Evolutionary conservation across 1,139 yeast genomes (phyloP), one percentile per base, ranked within the genome.

Genomic region (Blastobotrys petasosporus): DNA sequence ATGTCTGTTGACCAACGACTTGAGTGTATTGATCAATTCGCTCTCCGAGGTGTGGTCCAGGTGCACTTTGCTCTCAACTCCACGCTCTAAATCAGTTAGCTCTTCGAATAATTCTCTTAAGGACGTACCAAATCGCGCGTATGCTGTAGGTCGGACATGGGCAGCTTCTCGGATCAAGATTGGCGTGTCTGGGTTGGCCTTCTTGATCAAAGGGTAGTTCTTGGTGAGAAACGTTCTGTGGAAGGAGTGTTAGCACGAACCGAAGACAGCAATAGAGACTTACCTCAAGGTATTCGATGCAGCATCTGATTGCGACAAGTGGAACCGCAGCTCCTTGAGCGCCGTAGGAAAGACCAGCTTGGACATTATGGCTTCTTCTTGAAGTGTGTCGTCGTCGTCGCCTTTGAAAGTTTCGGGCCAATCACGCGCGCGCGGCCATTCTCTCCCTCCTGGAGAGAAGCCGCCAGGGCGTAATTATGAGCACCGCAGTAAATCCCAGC

Each of bases 261-360:
- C 12, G 39, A n/a, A 20, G 23, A 16, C 13, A 2, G 9, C n/a
- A 23, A 3, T 10, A 32, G 11, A 11, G 4, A 63, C 69, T 52
- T 58, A 70, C 75, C 71, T 75, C 59, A 82, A 72, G 25, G 85
- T 80, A 23, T 73, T 71, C 25, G 88, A 77, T 9, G 86, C 79
- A 53, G 79, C 79, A 31, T 86, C 85, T 28, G 85, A 76, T 66
- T 84, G 94, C 44, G 87, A 81, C 54, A 85, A 74, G 61, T 84
- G 86, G 67, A 85, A 83, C 65, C 94, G 77, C 60, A 85, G 74
- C 70, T 85, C 94, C 63, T 75, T 83, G 55, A 85, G 75, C 25
- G 85, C 76, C 50, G 71, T 69, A 38, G 90, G 85, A 51, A 83
- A 70, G 42, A 75, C 74, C 61, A 75, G 75, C 63, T 77, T 80